Evolutionary conservation across 371 early-diverging fungal species (phyloP).

Genomic region (Dichotomocladium elegans): DNA sequence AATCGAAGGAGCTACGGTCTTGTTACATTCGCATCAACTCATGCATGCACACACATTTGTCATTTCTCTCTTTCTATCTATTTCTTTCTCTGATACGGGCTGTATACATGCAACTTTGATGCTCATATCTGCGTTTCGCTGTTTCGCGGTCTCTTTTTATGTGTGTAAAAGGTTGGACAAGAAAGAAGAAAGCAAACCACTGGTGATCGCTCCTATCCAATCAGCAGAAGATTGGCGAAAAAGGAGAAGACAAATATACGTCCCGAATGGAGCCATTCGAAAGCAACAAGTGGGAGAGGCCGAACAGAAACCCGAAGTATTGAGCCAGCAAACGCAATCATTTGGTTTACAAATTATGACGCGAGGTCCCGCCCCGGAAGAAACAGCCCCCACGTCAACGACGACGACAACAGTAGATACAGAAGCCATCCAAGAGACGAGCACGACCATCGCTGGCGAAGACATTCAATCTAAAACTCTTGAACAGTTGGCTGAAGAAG

Average conservation of each 20-base stretch:
- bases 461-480: slow-evolving; percentile 32
- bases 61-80: not conserved
- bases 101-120: no score
- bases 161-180: slow-evolving; percentile 39
- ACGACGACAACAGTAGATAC: not conserved
- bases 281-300: slow-evolving; percentile 7
- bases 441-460: no score
- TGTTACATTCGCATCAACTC: not conserved
- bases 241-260: slow-evolving; percentile 37
- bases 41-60: no score
- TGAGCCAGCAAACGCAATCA: slow-evolving; percentile 3
- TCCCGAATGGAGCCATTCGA: slow-evolving; percentile 30
- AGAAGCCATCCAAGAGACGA: slow-evolving; percentile 1
- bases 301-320: slow-evolving; percentile 15
- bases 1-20: not conserved
- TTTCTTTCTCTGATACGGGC: no score
- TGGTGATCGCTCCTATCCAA: slow-evolving; percentile 45
- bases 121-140: no score
- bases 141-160: no score
- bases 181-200: slow-evolving; percentile 32
- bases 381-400: not conserved
- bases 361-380: no score
- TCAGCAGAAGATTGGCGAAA: slow-evolving; percentile 52
- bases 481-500: slow-evolving; percentile 57
- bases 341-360: slow-evolving; percentile 20